Conservation (phyloP, 257 asterid genomes). For the Oldenlandia corymbosa region DNA sequence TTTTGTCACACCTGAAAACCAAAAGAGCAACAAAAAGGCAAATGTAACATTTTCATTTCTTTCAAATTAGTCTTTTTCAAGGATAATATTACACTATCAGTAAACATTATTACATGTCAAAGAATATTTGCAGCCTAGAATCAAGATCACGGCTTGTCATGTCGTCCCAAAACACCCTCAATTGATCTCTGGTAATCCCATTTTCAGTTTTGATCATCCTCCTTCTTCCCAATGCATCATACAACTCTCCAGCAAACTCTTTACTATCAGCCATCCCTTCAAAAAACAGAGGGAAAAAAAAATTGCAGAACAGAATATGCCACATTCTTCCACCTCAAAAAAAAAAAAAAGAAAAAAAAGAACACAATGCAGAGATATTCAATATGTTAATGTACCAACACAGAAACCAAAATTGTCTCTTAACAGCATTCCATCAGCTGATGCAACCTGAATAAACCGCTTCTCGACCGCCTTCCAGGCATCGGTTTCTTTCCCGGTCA, state of each 20-base stretch:
- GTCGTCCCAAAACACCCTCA: conserved; percentile 71
- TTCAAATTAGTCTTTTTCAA: not conserved
- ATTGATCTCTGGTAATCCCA: conserved; percentile 43
- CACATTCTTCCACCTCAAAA: not conserved
- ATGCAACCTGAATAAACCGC: conserved; percentile 45
- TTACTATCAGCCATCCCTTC: conserved; percentile 88
- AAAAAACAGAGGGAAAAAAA: conserved; percentile 17
- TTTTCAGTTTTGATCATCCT: conserved; percentile 40
- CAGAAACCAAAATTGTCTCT: conserved; percentile 82
- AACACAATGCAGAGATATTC: no score
- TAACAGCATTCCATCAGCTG: conserved; percentile 42
- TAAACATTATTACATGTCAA: conserved; percentile 64
- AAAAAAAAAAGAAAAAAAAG: not conserved
- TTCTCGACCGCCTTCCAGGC: conserved; percentile 65
- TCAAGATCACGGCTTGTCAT: conserved; percentile 67
- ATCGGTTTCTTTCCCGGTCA: conserved; percentile 78
- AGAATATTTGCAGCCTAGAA: conserved; percentile 79
- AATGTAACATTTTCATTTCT: not conserved
- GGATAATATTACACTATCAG: no score
- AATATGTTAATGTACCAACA: conserved; percentile 66
- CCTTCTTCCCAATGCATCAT: conserved; percentile 76
- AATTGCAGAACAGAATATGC: not conserved
- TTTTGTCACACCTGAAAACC: conserved; percentile 95
- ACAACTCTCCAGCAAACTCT: conserved; percentile 76
- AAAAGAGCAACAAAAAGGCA: conserved; percentile 14